Evolutionary conservation across 805 yeast species (phyloP), one percentile per base, ranked within the genome.

Genomic region (Pichia nanzhaoensis): DNA sequence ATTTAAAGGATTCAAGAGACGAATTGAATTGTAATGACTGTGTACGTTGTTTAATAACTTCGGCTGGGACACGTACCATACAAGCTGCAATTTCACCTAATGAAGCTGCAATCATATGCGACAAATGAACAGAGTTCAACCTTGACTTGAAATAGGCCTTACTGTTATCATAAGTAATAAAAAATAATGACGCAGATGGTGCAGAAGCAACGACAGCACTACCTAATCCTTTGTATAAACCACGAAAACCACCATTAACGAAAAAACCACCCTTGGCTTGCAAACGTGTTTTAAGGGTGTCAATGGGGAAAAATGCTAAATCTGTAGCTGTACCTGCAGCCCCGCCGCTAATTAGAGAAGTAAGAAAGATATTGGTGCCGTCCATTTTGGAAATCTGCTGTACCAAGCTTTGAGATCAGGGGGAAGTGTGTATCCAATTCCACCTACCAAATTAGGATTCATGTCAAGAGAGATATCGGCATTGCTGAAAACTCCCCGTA

Each of bases 251-350:
- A 24, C 99, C 99, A 65, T 90, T 91, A 16, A 65, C 68, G 62
- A 88, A 86, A 57, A 93, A 91, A 0, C 99, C 99, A 31, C 96
- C 96, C 59, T 80, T 80, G 18, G 99, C 98, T 63, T 93, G 99
- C 14, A 93, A 69, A 46, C 99, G 71, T 0, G 99, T 93, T 66
- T 93, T 93, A 46, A 93, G 56, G 1, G 99, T 93, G 57, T 93
- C 99, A 34, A 93, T 87, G 13, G 99, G 99, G 69, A 91, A 93
- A 65, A 93, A 93, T 3, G 84, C 88, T 33, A 93, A 70, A 66
- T 93, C 99, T 1, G 97, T 90, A 5, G 95, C 82, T 2, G 96
- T 93, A 14, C 99, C 99, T 5, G 99, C 96, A 48, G 93, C 82
- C 7, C 86, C 99, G 33, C 99, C 99, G 57, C 90, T 80, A 74